Conservation (phyloP, 2,329 filamentous ascomycete species). For the Rhynchosporium agropyri region DNA sequence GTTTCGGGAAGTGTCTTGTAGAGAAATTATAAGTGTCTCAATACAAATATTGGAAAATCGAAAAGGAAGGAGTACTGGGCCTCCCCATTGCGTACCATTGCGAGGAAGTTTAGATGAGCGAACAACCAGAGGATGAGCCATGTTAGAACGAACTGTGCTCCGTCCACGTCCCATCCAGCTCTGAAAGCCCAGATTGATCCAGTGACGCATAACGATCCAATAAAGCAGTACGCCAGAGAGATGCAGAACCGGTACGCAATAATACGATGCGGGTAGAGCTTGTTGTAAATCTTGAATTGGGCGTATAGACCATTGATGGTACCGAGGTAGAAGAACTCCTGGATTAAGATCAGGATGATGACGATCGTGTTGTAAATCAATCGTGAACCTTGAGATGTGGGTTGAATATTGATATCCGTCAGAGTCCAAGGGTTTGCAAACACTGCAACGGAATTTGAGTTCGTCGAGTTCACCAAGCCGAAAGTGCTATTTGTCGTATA, state of each 20-base stretch:
- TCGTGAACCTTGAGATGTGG: slow-evolving; percentile 43
- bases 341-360: slow-evolving; percentile 45
- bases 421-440: slow-evolving; percentile 44
- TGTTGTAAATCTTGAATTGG: slow-evolving; percentile 34
- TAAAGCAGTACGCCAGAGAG: slow-evolving; percentile 42
- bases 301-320: slow-evolving; percentile 40
- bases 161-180: slow-evolving; percentile 47
- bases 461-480: slow-evolving; percentile 33
- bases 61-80: no score
- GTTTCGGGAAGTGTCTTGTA: no score
- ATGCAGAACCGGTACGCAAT: slow-evolving; percentile 38
- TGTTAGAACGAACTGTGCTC: slow-evolving; percentile 61
- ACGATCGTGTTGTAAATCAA: slow-evolving; percentile 46
- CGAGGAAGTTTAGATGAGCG: slow-evolving; percentile 50
- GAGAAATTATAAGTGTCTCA: no score
- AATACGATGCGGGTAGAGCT: slow-evolving; percentile 35
- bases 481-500: slow-evolving; percentile 36
- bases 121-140: slow-evolving; percentile 65
- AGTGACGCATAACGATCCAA: slow-evolving; percentile 45
- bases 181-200: slow-evolving; percentile 51
- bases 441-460: slow-evolving; percentile 37
- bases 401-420: slow-evolving; percentile 39
- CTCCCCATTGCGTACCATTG: slow-evolving; percentile 34
- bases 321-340: slow-evolving; percentile 41
- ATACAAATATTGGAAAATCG: no score